A percentile compares a stretch with the other conserved stretches of the same genome.
Evolutionary conservation across 371 early-diverging fungal species (phyloP).

Genomic region (Mortierella sp.): DNA sequence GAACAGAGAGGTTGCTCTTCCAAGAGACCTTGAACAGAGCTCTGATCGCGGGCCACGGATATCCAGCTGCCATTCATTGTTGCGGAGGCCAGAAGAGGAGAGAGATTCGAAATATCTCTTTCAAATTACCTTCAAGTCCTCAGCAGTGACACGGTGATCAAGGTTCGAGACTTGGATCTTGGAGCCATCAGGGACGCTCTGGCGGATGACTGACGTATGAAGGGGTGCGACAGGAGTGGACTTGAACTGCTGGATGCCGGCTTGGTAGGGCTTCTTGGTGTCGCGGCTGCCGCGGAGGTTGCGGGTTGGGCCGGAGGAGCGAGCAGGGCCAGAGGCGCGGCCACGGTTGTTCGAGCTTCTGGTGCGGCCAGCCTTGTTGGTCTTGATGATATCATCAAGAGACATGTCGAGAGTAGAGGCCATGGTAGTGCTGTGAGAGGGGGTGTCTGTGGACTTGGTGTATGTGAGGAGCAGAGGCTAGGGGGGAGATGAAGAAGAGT

Average conservation of each 20-base stretch:
- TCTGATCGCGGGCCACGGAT: conserved; percentile 2
- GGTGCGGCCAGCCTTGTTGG: conserved; percentile 53
- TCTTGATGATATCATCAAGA: conserved; percentile 75
- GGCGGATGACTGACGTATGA: conserved; percentile 51
- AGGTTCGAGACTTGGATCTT: conserved; percentile 82
- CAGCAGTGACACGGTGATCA: conserved; percentile 74
- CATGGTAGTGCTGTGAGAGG: background rate
- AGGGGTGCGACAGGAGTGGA: conserved; percentile 38
- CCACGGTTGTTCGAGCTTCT: conserved; percentile 44
- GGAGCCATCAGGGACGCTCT: conserved; percentile 57
- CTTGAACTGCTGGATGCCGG: conserved; percentile 59
- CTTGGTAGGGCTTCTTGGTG: conserved; percentile 52
- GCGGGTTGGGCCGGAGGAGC: conserved; percentile 58
- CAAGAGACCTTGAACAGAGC: background rate
- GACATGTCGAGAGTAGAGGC: conserved; percentile 68
- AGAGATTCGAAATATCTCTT: conserved; percentile 21
- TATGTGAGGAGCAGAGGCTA: no score
- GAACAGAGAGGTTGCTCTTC: background rate
- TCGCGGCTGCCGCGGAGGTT: conserved; percentile 57
- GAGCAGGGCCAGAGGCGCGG: conserved; percentile 25
- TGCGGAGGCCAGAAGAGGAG: background rate
- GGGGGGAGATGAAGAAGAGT: background rate
- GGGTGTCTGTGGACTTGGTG: background rate
- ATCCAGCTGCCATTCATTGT: background rate
- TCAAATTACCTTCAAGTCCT: conserved; percentile 68